Evolutionary conservation across 805 yeast genomes (phyloP).

Genomic region (Candida sakaeoensis): DNA sequence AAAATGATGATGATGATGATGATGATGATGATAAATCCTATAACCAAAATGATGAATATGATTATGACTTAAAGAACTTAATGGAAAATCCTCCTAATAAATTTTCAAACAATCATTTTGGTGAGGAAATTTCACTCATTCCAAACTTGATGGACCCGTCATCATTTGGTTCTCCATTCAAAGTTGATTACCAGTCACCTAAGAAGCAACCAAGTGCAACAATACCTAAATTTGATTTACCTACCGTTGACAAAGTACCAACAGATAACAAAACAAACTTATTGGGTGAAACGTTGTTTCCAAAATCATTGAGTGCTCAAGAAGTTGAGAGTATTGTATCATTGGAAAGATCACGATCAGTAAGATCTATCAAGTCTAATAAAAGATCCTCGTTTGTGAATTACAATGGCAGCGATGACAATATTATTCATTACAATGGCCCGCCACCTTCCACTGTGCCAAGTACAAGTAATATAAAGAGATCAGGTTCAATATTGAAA

Average conservation of each 20-base stretch:
- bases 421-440: conserved; percentile 26
- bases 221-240: conserved; percentile 4
- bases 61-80: conserved; percentile 20
- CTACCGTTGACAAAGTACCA: not conserved
- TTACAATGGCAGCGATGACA: conserved; percentile 40
- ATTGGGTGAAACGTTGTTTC: conserved; percentile 58
- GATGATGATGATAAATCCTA: conserved; percentile 10
- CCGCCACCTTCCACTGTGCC: conserved; percentile 18
- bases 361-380: conserved; percentile 47
- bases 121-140: conserved; percentile 26
- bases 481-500: conserved; percentile 40
- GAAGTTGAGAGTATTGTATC: conserved; percentile 76
- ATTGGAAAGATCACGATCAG: conserved; percentile 60
- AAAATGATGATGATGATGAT: conserved; percentile 6
- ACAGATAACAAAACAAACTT: conserved; percentile 12
- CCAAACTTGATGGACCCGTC: conserved; percentile 8
- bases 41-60: not conserved
- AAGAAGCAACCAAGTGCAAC: not conserved
- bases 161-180: conserved; percentile 33
- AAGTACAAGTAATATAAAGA: conserved; percentile 18
- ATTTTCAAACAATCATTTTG: conserved; percentile 15
- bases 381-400: conserved; percentile 37
- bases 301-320: conserved; percentile 59
- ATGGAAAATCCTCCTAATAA: conserved; percentile 23
- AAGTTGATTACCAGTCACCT: conserved; percentile 14